Base-by-base conservation (phyloP, 1,284 basidiomycete species). In the Irpex sp. region DNA sequence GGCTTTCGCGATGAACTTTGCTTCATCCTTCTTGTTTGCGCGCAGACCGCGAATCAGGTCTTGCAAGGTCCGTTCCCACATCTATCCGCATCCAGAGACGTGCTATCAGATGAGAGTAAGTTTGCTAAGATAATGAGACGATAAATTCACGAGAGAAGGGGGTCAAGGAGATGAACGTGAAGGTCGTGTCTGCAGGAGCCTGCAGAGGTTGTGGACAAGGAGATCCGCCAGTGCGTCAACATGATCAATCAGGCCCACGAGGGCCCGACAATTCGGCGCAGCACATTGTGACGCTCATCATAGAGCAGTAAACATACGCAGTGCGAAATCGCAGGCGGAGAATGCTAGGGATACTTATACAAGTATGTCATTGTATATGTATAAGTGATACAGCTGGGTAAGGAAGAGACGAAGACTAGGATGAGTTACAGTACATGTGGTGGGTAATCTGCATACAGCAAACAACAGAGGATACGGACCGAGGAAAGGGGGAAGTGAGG, bases 41-140 rank as follows among this genome's bases (percentile, higher is more conserved):
- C 94, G 88, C 66, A 97, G 82, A 57, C 94, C 94, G 65, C 94
- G 86, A 73, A 97, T 94, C 69, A 97, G 89, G 78, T 96, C 94
- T 72, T 96, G 92, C 13, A 97, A 83, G 11, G 93, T 96, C 59
- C 94, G 85, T 80, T 97, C 94, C 91, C 94, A 97, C 94, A 97
- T 65, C 34, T 48, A 56, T 56, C 31, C 54, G 17, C 54, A 36
- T 36, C 26, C 54, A 56, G 15, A 21, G 54, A 13, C 8, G 54
- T 15, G n/a, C 31, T 56, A 7, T 4, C 19, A 52, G 49, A 11
- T 19, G 15, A 52, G 49, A 52, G 8, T 52, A 4, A 21, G 49
- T 34, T 34, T 34, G 5, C 31, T 34, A 34, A 1, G 31, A 34
- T 34, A 34, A 1, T 34, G 31, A 34, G 5, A 6, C 31, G 31